These are phyloP conservation scores for Aspergillus wentii DNA, from an alignment of 495 filamentous ascomycete species.

Conservation along the genomic window DNA sequence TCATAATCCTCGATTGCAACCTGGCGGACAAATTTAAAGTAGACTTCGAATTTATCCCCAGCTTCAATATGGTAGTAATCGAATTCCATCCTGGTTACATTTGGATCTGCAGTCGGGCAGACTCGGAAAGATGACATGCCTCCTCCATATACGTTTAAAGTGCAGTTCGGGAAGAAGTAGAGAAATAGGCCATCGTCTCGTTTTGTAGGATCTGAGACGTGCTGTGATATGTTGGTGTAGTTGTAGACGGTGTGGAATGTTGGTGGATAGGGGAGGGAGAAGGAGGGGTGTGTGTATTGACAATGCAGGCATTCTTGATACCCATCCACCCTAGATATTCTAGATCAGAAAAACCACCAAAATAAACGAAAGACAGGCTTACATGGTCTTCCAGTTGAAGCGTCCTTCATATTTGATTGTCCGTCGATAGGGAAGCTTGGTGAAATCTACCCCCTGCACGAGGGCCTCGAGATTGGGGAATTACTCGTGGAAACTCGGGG, in stretches of 20 bases:
- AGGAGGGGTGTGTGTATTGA: constrained; percentile 59
- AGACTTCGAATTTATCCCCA: constrained; percentile 54
- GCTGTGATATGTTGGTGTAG: constrained; percentile 53
- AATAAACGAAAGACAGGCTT: constrained; percentile 1
- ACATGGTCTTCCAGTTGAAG: constrained; percentile 66
- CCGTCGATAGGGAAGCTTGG: constrained; percentile 47
- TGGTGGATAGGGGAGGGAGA: constrained; percentile 53
- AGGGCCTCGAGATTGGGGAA: constrained; percentile 51
- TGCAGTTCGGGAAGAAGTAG: constrained; percentile 60
- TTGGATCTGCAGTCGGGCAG: constrained; percentile 48
- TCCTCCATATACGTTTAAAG: constrained; percentile 56
- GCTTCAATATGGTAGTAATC: constrained; percentile 54
- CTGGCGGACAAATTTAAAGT: constrained; percentile 56
- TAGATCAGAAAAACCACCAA: too few species aligned
- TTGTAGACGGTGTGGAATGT: constrained; percentile 55
- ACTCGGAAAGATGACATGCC: constrained; percentile 58
- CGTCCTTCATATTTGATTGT: constrained; percentile 53
- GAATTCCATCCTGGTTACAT: constrained; percentile 56
- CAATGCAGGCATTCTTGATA: constrained; percentile 62
- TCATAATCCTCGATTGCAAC: constrained; percentile 58
- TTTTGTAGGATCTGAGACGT: constrained; percentile 53
- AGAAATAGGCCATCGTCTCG: constrained; percentile 52
- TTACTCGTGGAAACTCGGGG: constrained; percentile 50
- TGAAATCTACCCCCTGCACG: constrained; percentile 51
- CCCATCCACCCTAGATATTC: constrained; percentile 46